phyloP scores from a whole-genome alignment of 2,329 filamentous ascomycete species.

The Microcyclosporella mali region DNA sequence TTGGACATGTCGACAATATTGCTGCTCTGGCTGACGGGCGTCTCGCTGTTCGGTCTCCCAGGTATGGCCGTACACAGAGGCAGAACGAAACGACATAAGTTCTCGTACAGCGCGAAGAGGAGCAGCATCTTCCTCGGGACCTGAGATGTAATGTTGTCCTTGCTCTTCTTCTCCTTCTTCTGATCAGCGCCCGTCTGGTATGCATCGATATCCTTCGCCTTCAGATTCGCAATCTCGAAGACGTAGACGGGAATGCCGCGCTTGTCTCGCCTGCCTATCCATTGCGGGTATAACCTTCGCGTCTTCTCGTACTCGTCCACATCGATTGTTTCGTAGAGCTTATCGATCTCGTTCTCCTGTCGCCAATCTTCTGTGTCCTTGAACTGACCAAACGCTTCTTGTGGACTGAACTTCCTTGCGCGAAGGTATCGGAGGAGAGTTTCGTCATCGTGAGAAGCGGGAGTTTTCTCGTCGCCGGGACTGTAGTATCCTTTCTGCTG shows the following conservation, averaged over 20 bases:
- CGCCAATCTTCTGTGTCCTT: constrained; percentile 85
- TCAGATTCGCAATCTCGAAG: constrained; percentile 77
- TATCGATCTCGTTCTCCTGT: constrained; percentile 67
- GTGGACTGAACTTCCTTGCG: constrained; percentile 71
- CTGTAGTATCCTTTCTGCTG: constrained; percentile 60
- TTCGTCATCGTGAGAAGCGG: constrained; percentile 64
- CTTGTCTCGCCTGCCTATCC: constrained; percentile 83
- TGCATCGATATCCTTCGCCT: constrained; percentile 70
- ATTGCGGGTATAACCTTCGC: constrained; percentile 80
- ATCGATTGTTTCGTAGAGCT: constrained; percentile 81
- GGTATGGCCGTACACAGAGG: constrained; percentile 73
- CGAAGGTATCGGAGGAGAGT: constrained; percentile 77
- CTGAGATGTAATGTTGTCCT: constrained; percentile 51
- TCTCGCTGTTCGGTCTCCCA: constrained; percentile 64
- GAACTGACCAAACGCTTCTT: constrained; percentile 77
- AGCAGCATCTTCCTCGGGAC: constrained; percentile 71
- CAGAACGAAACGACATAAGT: constrained; percentile 78
- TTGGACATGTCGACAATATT: constrained; percentile 92
- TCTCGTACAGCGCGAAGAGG: constrained; percentile 89
- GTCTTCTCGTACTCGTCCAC: constrained; percentile 76
- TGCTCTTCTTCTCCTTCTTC: constrained; percentile 37
- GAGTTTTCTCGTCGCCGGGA: constrained; percentile 31
- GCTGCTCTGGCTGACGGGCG: constrained; percentile 86
- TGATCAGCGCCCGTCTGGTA: constrained; percentile 65
- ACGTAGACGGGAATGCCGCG: constrained; percentile 90